Base-by-base conservation (phyloP, 345 rosid species). In the Erodium maritimum region DNA sequence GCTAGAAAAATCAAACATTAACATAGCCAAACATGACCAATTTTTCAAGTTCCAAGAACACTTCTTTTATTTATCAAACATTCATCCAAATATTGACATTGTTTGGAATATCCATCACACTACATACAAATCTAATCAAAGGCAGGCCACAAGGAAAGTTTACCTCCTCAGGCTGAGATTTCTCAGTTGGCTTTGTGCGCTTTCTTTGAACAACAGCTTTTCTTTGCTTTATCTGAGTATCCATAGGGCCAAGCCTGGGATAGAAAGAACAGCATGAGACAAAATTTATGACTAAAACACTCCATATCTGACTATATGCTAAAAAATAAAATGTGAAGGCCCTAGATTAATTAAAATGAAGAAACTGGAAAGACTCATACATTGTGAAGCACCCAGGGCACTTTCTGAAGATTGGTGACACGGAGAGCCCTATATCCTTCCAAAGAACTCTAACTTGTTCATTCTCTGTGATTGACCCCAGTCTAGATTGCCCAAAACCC, bases 241-340 rank as follows among this genome's bases (percentile, higher is more conserved):
- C 76, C 91, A 87, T 89, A 54, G 99, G 96, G 65, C 99, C 96
- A 72, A 93, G 60, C 96, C 99, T 88, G n/a, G n/a, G n/a, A n/a
- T n/a, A n/a, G n/a, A 71, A 29, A 59, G 12, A 45, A 69, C 34
- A 52, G 57, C 56, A 60, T 34, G 21, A 50, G 64, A 56, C 12
- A 46, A 34, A 20, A n/a, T n/a, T n/a, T n/a, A n/a, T n/a, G n/a
- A n/a, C n/a, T n/a, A n/a, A n/a, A n/a, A n/a, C n/a, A 61, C 33
- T n/a, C 19, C 21, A 42, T 13, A 13, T 14, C n/a, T 13, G 50
- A 5, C 22, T n/a, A n/a, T n/a, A n/a, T n/a, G n/a, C n/a, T n/a
- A n/a, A n/a, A n/a, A n/a, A n/a, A 3, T 18, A 11, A 21, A 54
- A 52, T 18, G 54, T 60, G 11, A 21, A 61, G 59, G 18, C 18